These are phyloP conservation scores for Parsonsia alboflavescens DNA, from an alignment of 257 asterid genomes.

Conservation along the genomic window DNA sequence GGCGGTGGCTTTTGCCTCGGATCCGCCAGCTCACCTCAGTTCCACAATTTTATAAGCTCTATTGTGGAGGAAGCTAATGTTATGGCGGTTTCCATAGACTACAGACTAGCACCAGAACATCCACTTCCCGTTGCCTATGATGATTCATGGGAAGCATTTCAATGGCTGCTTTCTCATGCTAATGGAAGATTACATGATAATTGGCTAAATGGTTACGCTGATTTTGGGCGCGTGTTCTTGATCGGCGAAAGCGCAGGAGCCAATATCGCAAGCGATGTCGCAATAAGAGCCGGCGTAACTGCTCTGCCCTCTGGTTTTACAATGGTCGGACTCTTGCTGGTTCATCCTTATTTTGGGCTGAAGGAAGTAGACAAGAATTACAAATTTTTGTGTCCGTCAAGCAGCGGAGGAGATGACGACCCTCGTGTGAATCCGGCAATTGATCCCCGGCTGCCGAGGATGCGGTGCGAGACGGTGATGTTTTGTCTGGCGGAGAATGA, in stretches of 20 bases:
- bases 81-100: slow-evolving; percentile 48
- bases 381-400: slow-evolving; percentile 23
- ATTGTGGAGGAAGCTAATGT: slow-evolving; percentile 31
- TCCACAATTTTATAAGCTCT: slow-evolving; percentile 29
- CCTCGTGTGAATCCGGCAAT: slow-evolving; percentile 36
- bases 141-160: slow-evolving; percentile 45
- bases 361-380: background rate
- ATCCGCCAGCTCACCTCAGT: slow-evolving; percentile 33
- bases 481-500: slow-evolving; percentile 47
- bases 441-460: slow-evolving; percentile 16
- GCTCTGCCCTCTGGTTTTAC: slow-evolving; percentile 11
- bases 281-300: slow-evolving; percentile 19
- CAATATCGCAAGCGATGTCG: slow-evolving; percentile 37
- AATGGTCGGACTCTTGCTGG: slow-evolving; percentile 40
- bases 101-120: slow-evolving; percentile 58
- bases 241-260: slow-evolving; percentile 84
- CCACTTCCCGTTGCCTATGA: slow-evolving; percentile 48
- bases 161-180: slow-evolving; percentile 50
- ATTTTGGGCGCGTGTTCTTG: slow-evolving; percentile 42
- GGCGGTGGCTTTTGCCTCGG: slow-evolving; percentile 44
- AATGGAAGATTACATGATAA: slow-evolving; percentile 30
- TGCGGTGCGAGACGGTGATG: slow-evolving; percentile 36
- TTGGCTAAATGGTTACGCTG: slow-evolving; percentile 53
- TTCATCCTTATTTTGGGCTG: slow-evolving; percentile 33
- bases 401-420: slow-evolving; percentile 22